These are phyloP conservation scores for Xylaria sp. DNA, from an alignment of 2,329 filamentous ascomycete genomes.

Conservation along the genomic window DNA sequence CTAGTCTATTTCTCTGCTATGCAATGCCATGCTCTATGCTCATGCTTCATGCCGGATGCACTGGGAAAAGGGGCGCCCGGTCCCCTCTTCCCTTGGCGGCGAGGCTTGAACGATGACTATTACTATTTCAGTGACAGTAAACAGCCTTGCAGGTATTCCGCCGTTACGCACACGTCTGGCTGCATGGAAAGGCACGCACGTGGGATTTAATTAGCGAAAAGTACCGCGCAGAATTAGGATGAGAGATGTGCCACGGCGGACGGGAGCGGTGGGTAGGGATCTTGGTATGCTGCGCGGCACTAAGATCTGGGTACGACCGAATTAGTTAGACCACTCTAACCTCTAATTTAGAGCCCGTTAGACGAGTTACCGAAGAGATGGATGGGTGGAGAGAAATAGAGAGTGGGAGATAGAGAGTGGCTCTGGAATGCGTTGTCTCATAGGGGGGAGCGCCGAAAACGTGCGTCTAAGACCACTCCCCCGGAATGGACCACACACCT, in stretches of 20 bases:
- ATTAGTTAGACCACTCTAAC: not conserved
- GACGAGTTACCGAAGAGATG: conserved; percentile 1
- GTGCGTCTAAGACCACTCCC: conserved; percentile 39
- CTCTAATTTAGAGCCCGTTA: conserved; percentile 26
- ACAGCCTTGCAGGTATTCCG: conserved; percentile 13
- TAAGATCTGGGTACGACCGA: conserved; percentile 10
- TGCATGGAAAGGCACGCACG: conserved; percentile 4
- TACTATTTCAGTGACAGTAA: conserved; percentile 28
- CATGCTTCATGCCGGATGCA: conserved; percentile 24
- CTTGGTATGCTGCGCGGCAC: conserved; percentile 16
- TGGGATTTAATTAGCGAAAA: not conserved
- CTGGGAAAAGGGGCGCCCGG: conserved; percentile 15
- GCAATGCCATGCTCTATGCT: conserved; percentile 35
- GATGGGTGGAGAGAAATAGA: not conserved
- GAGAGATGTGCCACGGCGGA: not conserved
- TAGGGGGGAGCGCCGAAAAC: conserved; percentile 42
- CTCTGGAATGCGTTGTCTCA: conserved; percentile 47
- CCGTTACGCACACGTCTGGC: conserved; percentile 2
- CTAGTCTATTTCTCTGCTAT: conserved; percentile 24
- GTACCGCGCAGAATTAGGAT: not conserved
- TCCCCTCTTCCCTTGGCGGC: conserved; percentile 10
- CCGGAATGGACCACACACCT: conserved; percentile 35
- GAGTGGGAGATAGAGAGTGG: conserved; percentile 11
- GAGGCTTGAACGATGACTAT: conserved; percentile 26
- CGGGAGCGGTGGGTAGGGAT: not conserved